These are phyloP conservation scores for Ciborinia camelliae DNA, from an alignment of 2,329 filamentous ascomycete species.

Conservation along the genomic window DNA sequence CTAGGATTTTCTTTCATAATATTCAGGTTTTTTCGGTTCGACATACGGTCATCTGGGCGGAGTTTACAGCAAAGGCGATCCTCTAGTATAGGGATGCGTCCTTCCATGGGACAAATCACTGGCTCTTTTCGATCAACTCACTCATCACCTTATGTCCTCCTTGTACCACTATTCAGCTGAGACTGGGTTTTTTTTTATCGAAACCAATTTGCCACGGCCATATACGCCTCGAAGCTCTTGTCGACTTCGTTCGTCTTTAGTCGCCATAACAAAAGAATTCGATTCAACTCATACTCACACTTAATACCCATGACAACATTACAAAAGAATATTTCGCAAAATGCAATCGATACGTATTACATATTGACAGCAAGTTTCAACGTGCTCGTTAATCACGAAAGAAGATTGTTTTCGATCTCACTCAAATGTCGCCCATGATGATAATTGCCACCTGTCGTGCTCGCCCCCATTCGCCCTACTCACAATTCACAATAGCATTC, in stretches of 20 bases:
- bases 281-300: constrained; percentile 33
- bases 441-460: constrained; percentile 30
- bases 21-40: constrained; percentile 35
- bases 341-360: constrained; percentile 22
- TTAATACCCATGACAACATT: constrained; percentile 34
- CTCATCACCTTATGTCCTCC: constrained; percentile 38
- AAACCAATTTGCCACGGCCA: constrained; percentile 29
- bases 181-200: constrained; percentile 36
- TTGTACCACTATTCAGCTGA: constrained; percentile 40
- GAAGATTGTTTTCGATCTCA: constrained; percentile 16
- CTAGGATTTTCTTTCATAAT: constrained; percentile 37
- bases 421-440: constrained; percentile 22
- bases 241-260: constrained; percentile 38
- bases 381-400: constrained; percentile 32
- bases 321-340: constrained; percentile 20
- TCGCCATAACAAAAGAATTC: constrained; percentile 36
- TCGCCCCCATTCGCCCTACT: constrained; percentile 20
- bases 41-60: constrained; percentile 37
- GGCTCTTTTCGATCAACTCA: constrained; percentile 36
- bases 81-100: constrained; percentile 32
- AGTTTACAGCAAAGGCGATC: constrained; percentile 32
- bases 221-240: constrained; percentile 33
- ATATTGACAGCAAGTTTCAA: constrained; percentile 34
- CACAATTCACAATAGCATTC: constrained; percentile 14
- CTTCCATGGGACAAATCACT: constrained; percentile 36